Evolutionary conservation across 805 yeast genomes (phyloP).

Genomic region (Lipomyces orientalis): DNA sequence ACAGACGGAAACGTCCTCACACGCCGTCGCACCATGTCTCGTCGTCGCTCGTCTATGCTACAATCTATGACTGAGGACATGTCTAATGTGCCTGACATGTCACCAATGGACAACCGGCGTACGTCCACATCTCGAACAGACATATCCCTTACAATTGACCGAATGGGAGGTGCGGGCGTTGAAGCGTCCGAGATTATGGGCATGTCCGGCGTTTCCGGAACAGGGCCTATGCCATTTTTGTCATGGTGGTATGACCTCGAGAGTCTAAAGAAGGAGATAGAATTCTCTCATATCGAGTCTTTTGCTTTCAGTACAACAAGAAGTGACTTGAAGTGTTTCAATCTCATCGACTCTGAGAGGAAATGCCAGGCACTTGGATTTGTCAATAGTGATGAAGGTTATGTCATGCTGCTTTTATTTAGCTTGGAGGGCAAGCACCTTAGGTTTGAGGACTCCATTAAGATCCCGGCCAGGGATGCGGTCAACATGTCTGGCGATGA

Average conservation of each 20-base stretch:
- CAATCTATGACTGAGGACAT: conserved; percentile 28
- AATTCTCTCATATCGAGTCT: conserved; percentile 27
- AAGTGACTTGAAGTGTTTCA: conserved; percentile 3
- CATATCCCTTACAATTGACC: conserved; percentile 29
- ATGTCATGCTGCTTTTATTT: conserved; percentile 59
- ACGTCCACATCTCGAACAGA: conserved; percentile 25
- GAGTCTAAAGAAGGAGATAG: conserved; percentile 41
- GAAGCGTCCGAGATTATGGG: conserved; percentile 13
- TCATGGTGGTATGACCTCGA: conserved; percentile 34
- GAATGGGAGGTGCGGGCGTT: conserved; percentile 48
- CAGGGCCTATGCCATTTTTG: conserved; percentile 10
- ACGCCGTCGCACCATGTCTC: conserved; percentile 28
- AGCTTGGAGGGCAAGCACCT: conserved; percentile 38
- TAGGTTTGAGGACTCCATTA: conserved; percentile 46
- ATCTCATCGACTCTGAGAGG: conserved; percentile 47
- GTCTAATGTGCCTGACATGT: conserved; percentile 9
- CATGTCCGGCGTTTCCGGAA: conserved; percentile 1
- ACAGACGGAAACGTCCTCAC: conserved; percentile 6
- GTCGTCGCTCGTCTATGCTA: conserved; percentile 30
- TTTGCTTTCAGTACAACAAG: conserved; percentile 15
- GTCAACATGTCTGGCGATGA: neutral
- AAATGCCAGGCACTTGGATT: conserved; percentile 62
- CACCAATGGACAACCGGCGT: conserved; percentile 16
- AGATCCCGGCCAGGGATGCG: conserved; percentile 44
- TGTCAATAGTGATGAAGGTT: conserved; percentile 51